Base-by-base conservation (phyloP, 805 yeast genomes). In the Hyphopichia homilentoma region DNA sequence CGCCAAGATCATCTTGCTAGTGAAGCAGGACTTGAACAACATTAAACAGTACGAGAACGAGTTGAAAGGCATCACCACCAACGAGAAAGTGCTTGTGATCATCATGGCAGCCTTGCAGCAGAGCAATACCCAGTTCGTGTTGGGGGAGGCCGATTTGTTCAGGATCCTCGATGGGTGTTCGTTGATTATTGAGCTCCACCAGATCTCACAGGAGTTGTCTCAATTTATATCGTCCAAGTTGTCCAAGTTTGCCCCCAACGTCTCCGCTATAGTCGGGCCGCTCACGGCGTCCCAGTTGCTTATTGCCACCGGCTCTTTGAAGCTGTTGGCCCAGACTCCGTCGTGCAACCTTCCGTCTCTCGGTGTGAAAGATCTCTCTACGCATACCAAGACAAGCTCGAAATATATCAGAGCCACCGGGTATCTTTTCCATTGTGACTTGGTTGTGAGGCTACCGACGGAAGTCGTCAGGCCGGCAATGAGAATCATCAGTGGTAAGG, bases 271-370 rank as follows among this genome's bases (percentile, higher is more conserved):
- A 6, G 66, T 90, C 2, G 94, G 95, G 0, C 64, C 94, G 0
- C 61, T 72, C 5, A 73, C 84, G 0, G 76, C 95, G 0, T 81
- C 95, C 0, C 85, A 83, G 45, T 56, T 93, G 12, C 59, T 90
- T 16, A 73, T 85, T 1, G 65, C 73, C 12, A 62, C 75, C 1
- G 94, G 95, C 2, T 87, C 95, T 0, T 54, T 90, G 4, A 61
- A 60, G 8, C 79, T 75, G 5, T 59, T 90, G 7, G 76, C 87
- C 2, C 60, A 57, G 19, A 75, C 84, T 0, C 96, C 96, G 0
- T 70, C 95, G 3, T 85, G 97, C 47, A 90, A 90, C 50, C 48
- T 90, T 15, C 79, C 95, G 0, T 76, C 94, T 0, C 60, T 86
- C 29, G 96, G 96, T 0, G 73, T 74, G 4, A 50, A 57, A 25